Percentiles rank a stretch among this genome's conserved stretches.
phyloP scores from a whole-genome alignment of 1,284 basidiomycete species.

The Heterobasidion parviporum region DNA sequence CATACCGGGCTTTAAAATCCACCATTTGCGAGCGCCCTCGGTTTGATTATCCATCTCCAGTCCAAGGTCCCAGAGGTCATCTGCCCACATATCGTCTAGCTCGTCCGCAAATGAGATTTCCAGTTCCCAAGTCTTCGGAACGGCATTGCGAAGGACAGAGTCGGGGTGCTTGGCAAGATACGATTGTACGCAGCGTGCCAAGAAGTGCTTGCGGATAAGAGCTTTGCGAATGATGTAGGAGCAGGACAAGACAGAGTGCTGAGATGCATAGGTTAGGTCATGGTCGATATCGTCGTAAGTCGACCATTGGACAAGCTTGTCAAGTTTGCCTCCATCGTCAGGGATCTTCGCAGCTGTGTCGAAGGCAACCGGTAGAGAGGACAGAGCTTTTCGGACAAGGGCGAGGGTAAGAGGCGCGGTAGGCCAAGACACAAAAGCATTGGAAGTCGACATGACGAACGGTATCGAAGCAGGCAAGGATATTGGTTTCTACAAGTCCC shows the following conservation, averaged over 20 bases:
- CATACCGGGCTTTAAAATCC: constrained; percentile 96
- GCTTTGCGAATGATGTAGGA: constrained; percentile 89
- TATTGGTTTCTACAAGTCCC: neutral
- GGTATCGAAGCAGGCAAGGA: neutral
- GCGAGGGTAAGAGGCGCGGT: constrained; percentile 67
- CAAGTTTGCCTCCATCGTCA: constrained; percentile 16
- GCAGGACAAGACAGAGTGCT: constrained; percentile 58
- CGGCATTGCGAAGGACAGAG: constrained; percentile 44
- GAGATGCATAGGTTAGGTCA: constrained; percentile 47
- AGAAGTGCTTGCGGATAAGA: constrained; percentile 91
- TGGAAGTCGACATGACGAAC: neutral
- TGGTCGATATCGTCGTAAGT: constrained; percentile 82
- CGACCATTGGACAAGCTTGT: constrained; percentile 63
- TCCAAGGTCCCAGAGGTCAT: constrained; percentile 89
- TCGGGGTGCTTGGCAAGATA: constrained; percentile 68
- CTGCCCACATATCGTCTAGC: constrained; percentile 87
- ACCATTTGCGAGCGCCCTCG: constrained; percentile 51
- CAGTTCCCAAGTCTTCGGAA: constrained; percentile 82
- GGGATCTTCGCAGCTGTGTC: constrained; percentile 20
- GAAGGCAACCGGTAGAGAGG: constrained; percentile 23
- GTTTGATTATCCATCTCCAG: constrained; percentile 39
- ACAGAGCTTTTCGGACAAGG: constrained; percentile 61
- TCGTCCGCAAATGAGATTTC: constrained; percentile 93
- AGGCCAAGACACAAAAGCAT: constrained; percentile 67
- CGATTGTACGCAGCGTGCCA: constrained; percentile 70